Base-by-base conservation (phyloP, 2,329 filamentous ascomycete species). In the Tolypocladium tundrense region DNA sequence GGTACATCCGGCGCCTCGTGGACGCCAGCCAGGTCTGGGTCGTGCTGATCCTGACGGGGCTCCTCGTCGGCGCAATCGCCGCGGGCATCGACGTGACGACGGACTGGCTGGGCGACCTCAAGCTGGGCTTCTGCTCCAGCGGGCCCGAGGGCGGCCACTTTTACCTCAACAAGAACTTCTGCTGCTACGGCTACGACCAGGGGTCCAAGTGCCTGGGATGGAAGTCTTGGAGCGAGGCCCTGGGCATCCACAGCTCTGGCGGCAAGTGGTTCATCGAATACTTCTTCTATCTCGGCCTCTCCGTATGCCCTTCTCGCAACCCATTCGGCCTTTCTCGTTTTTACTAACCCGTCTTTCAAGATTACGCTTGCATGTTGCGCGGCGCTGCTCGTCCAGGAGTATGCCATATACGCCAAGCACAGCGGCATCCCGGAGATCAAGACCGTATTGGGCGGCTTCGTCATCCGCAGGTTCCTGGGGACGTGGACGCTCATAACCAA, bases 351-450 rank as follows among this genome's bases (percentile, higher is more conserved):
- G 31, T 11, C 9, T 4, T 5, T 19, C 45, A 54, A 92, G 88
- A 79, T 93, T 11, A 66, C 88, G 9, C 93, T 96, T 68, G 92
- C 93, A 33, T 79, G 85, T 42, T 84, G 81, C 59, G 91, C 94
- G 11, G 90, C 88, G 56, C 69, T 92, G 56, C 76, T 97, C 57
- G 92, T 97, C 16, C 85, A 88, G 65, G 84, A 88, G 65, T 97
- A 92, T 72, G 91, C 90, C 31, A 79, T 88, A 6, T 90, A 96
- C 73, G 93, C 93, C 53, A 93, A 89, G 70, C 93, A 97, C 68
- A 96, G 91, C 70, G 93, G 93, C 73, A 97, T 99, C 65, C 91
- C 93, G 7, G 93, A 99, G 77, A 95, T 99, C 74, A 99, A 99
- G 78, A 97, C 92, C 3, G 84, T 99, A 10, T 77, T 99, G 57